Evolutionary conservation across 768 basidiomycete species (phyloP).

Genomic region (Hebeloma cylindrosporum): DNA sequence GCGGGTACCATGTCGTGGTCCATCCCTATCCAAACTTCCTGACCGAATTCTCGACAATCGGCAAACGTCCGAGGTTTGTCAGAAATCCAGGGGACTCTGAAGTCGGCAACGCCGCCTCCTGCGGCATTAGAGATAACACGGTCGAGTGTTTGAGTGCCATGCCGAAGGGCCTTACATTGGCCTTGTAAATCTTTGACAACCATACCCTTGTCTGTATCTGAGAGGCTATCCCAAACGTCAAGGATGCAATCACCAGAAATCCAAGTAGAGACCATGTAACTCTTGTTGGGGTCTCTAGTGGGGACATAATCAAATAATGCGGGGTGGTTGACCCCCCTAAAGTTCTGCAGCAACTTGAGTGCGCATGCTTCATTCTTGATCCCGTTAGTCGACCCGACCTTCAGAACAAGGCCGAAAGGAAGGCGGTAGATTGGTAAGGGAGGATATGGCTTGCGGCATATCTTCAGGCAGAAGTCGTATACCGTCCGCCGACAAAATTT

Average conservation of each 20-base stretch:
- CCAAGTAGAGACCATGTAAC: constrained; percentile 5
- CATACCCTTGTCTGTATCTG: neutral
- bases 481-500: too few species aligned
- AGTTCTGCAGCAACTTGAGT: neutral
- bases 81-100: neutral
- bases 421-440: constrained; percentile 4
- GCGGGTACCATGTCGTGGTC: neutral
- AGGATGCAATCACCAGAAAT: neutral
- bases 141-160: neutral
- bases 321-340: neutral
- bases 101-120: neutral
- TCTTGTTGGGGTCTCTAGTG: neutral
- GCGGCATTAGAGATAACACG: neutral
- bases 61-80: neutral
- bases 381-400: neutral
- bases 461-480: too few species aligned
- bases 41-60: neutral
- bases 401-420: constrained; percentile 5
- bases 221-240: constrained; percentile 1
- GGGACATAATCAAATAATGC: neutral
- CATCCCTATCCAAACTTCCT: neutral
- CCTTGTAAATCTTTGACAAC: neutral
- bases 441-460: too few species aligned
- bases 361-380: neutral
- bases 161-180: neutral